These are phyloP conservation scores for Silene uniflora DNA, from an alignment of 148 eudicot species.

Conservation along the genomic window DNA sequence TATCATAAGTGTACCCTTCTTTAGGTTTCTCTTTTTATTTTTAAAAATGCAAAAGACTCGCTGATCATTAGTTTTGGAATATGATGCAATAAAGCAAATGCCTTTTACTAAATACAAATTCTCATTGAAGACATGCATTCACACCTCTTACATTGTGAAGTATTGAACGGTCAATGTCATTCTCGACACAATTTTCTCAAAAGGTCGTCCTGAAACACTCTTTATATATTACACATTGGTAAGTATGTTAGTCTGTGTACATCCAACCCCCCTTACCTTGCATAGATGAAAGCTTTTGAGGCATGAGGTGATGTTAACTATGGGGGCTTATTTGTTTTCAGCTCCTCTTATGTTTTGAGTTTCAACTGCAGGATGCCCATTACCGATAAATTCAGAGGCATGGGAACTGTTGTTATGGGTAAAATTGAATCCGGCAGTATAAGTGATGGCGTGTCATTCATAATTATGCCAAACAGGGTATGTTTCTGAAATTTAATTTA, in stretches of 20 bases:
- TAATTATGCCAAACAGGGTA: slow-evolving; percentile 91
- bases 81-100: not conserved
- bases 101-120: too few species aligned
- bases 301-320: not conserved
- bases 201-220: not conserved
- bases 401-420: slow-evolving; percentile 94
- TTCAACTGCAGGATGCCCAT: slow-evolving; percentile 59
- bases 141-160: not conserved
- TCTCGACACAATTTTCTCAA: not conserved
- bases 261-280: too few species aligned
- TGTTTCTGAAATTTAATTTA: slow-evolving; percentile 4
- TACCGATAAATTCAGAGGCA: slow-evolving; percentile 76
- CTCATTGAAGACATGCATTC: too few species aligned
- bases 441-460: slow-evolving; percentile 63
- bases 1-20: too few species aligned
- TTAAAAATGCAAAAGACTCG: not conserved
- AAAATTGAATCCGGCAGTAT: slow-evolving; percentile 84
- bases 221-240: not conserved
- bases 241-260: too few species aligned
- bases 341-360: not conserved
- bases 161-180: not conserved
- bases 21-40: too few species aligned
- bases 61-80: not conserved
- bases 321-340: not conserved
- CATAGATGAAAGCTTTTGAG: too few species aligned